Evolutionary conservation across 2,329 filamentous ascomycete species (phyloP), one percentile per base, ranked within the genome.

Genomic region (Cladosporium velox): DNA sequence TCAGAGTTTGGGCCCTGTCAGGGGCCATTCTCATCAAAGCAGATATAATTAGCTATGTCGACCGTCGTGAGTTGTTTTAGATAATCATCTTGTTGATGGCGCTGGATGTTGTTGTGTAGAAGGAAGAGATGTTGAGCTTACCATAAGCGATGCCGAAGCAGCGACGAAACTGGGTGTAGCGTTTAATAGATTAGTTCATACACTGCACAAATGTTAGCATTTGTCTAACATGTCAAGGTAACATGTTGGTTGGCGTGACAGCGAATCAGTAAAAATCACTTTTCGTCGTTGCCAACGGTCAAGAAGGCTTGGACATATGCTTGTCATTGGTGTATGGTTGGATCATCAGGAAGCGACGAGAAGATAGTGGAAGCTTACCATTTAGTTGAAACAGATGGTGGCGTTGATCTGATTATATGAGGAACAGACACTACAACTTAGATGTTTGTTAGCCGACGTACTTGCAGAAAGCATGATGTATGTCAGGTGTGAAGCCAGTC

Each of bases 291-390:
- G 70, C 73, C 70, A 71, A 66, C 76, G 73, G 71, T 75, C 72
- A 76, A 72, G 72, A 73, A 70, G 72, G 73, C 75, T 78, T 74
- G 75, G 76, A 78, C 76, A 78, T 78, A 78, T 78, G 76, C 76
- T 78, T 78, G 76, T 78, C 76, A 71, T 76, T 76, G 69, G 69
- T 72, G 71, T 69, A 70, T 72, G 62, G 64, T 72, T 70, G 73
- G 71, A 74, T 77, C 75, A 76, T 77, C 75, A 71, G 52, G 51
- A 65, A 54, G 41, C 30, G 26, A 52, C 18, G 24, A 60, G 35
- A 34, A 54, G 52, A 65, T 65, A 65, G 65, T 54, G 51, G 15
- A 15, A 28, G 34, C 61, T 35, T 64, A 54, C 59, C 28, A 26
- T 52, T 34, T 60, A 30, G 34, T 55, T 54, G 59, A n/a, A 57